A percentile compares a stretch with the other conserved stretches of the same genome.
These are phyloP conservation scores for Yamadazyma dushanensis DNA, from an alignment of 1,139 yeast species.

Conservation along the genomic window DNA sequence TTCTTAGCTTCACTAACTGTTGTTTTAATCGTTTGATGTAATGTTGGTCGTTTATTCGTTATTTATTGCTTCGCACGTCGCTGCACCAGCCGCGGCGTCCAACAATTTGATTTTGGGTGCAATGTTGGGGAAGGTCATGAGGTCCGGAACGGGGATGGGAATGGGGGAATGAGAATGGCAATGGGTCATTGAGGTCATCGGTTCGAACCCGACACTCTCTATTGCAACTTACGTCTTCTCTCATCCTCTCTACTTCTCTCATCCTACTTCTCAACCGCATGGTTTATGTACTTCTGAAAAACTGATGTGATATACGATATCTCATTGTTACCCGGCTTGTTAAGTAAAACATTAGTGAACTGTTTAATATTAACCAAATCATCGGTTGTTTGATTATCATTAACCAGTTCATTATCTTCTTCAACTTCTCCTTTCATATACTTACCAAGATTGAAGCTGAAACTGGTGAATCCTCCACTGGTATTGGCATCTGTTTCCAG, in stretches of 20 bases:
- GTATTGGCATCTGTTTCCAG: slow-evolving; percentile 11
- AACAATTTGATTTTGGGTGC: slow-evolving; percentile 2
- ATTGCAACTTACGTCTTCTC: no score
- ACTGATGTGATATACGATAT: slow-evolving; percentile 36
- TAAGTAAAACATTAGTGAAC: slow-evolving; percentile 25
- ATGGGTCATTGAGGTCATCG: no score
- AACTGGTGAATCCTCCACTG: slow-evolving; percentile 18
- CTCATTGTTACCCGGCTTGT: slow-evolving; percentile 20
- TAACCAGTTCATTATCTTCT: slow-evolving; percentile 19
- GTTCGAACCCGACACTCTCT: no score
- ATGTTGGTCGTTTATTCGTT: no score
- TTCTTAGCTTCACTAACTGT: no score
- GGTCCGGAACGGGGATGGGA: background rate
- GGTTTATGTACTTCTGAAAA: slow-evolving; percentile 43
- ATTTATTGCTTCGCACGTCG: no score
- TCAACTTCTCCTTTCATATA: slow-evolving; percentile 15
- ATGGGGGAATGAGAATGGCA: no score
- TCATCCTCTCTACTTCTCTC: no score
- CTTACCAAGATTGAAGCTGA: slow-evolving; percentile 16
- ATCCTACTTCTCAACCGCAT: slow-evolving; percentile 18
- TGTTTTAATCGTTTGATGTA: no score
- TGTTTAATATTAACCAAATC: slow-evolving; percentile 30
- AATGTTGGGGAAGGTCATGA: slow-evolving; percentile 1
- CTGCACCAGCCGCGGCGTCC: slow-evolving; percentile 2
- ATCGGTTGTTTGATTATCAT: slow-evolving; percentile 21